Conservation (phyloP, 1,284 basidiomycete genomes). For the Spongispora temasekensis region DNA sequence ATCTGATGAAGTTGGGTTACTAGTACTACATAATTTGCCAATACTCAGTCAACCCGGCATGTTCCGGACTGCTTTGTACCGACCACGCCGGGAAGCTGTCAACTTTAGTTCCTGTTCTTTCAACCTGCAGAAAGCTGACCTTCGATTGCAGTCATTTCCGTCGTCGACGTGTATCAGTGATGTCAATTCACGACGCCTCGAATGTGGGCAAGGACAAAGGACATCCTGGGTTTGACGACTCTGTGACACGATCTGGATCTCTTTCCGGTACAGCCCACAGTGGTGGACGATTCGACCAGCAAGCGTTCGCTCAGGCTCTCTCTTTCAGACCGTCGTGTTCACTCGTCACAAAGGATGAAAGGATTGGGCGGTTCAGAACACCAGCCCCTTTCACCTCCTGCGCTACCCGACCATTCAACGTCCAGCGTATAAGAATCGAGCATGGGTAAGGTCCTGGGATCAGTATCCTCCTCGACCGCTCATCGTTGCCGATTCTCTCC, state of each 20-base stretch:
- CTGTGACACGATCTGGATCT: neutral
- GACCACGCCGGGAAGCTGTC: too few species aligned
- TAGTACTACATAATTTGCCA: too few species aligned
- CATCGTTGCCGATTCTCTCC: conserved; percentile 8
- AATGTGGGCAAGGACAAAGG: neutral
- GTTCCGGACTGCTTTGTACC: too few species aligned
- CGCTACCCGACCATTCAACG: conserved; percentile 5
- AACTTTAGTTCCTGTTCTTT: too few species aligned
- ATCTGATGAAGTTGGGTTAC: too few species aligned
- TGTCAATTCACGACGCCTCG: neutral
- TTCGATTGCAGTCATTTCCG: neutral
- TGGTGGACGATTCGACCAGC: neutral
- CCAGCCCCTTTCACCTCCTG: conserved; percentile 19
- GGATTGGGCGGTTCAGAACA: too few species aligned
- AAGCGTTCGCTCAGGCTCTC: neutral
- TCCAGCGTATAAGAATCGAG: conserved; percentile 25
- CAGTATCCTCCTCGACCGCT: conserved; percentile 1
- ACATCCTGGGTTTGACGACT: neutral
- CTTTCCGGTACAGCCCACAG: neutral
- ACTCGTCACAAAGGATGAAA: too few species aligned
- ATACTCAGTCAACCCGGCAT: too few species aligned
- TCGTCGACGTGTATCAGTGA: neutral
- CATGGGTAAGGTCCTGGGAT: neutral
- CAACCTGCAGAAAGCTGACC: too few species aligned
- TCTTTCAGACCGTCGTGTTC: neutral